Evolutionary conservation across 2,329 filamentous ascomycete genomes (phyloP), one percentile per base, ranked within the genome.

Genomic region (Akanthomyces lecanii): DNA sequence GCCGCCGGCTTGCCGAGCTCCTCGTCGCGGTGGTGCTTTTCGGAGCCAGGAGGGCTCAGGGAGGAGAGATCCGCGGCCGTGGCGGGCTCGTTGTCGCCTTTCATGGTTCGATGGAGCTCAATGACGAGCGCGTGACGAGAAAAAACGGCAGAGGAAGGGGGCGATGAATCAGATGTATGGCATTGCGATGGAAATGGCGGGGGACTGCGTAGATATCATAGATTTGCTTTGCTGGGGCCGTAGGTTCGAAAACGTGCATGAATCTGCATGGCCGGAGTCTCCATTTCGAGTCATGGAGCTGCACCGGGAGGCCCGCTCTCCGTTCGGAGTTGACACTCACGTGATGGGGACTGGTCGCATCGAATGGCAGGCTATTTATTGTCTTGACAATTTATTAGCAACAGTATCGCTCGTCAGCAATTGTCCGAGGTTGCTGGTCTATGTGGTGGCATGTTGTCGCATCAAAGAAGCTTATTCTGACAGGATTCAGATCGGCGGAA

Each of bases 201-300:
- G 30, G 56, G 11, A 40, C 33, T 45, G 25, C 16, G 33, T 40
- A 50, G 33, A 61, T 42, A 16, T 53, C 25, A 47, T 54, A 7
- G 40, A 36, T 53, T 14, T 38, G 23, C 28, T 25, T 21, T 12
- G 33, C 50, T 51, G 47, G 50, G 50, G 50, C 40, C 36, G 47
- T 16, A 42, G 36, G 51, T 61, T 38, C 10, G 47, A 30, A 61
- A 28, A n/a, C 42, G 8, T 60, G 57, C 57, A 60, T 60, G 12
- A 40, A 36, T 4, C 25, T 52, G 57, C 57, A 61, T 21, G 40
- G 30, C n/a, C 58, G 28, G 40, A 61, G 58, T 42, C 38, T n/a
- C 58, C 58, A 33, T 47, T 47, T 61, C 58, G 58, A 61, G 58
- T 61, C 48, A 61, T 61, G 23, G 14, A n/a, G 36, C 7, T 8